phyloP scores from a whole-genome alignment of 257 asterid species.

The Solanum paucissectum region DNA sequence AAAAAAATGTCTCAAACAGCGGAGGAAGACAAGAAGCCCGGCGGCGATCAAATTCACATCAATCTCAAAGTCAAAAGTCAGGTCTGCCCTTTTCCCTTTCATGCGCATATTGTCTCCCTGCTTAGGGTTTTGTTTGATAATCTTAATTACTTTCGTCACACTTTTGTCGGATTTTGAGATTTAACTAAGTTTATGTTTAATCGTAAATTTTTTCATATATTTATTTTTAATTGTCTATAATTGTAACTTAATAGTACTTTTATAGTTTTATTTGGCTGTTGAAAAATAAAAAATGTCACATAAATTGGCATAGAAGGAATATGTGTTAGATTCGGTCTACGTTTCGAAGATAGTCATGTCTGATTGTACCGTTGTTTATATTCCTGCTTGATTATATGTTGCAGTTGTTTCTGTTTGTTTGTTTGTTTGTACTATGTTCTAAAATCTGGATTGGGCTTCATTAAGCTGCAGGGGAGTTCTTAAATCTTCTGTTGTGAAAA shows the following conservation, averaged over 20 bases:
- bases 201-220: too few species aligned
- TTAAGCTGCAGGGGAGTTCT: background rate
- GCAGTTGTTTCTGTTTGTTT: background rate
- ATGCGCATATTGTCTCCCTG: background rate
- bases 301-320: background rate
- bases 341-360: background rate
- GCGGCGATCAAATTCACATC: conserved; percentile 28
- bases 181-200: too few species aligned
- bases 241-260: too few species aligned
- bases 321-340: background rate
- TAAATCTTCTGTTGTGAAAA: background rate
- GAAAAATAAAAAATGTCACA: too few species aligned
- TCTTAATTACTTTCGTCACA: background rate
- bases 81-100: background rate
- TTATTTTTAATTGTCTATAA: too few species aligned
- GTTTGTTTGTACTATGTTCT: background rate
- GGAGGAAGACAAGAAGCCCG: conserved; percentile 33
- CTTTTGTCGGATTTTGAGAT: too few species aligned
- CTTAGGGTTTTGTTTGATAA: too few species aligned
- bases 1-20: conserved; percentile 20
- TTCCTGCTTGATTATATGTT: background rate
- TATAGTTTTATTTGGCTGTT: too few species aligned
- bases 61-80: conserved; percentile 39
- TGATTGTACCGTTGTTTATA: background rate
- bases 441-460: background rate